A percentile compares a stretch with the other conserved stretches of the same genome.
Conservation (phyloP, 176 grass and related monocot genomes). For the Musa schizocarpa region DNA sequence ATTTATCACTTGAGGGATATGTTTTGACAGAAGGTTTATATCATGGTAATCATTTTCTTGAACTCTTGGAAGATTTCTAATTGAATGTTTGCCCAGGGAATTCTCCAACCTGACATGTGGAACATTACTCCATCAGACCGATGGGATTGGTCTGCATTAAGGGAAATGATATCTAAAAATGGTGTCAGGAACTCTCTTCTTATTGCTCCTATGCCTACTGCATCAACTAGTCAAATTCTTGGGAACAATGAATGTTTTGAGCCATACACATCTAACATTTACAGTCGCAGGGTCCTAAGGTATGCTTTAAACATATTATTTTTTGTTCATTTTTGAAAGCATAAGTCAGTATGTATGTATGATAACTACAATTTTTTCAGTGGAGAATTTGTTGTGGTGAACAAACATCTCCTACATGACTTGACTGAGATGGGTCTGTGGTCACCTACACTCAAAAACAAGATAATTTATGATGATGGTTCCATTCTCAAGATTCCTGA, state of each 20-base stretch:
- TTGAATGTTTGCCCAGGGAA: conserved; percentile 37
- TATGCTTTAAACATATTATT: conserved; percentile 21
- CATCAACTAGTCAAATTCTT: conserved; percentile 98
- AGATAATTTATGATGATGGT: conserved; percentile 89
- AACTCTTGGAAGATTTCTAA: not conserved
- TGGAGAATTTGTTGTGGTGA: conserved; percentile 96
- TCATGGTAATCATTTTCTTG: too few relatives aligned
- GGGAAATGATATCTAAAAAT: conserved; percentile 62
- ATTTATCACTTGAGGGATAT: too few relatives aligned
- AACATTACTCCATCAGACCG: conserved; percentile 54
- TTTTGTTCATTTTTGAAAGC: conserved; percentile 9
- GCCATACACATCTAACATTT: conserved; percentile 83
- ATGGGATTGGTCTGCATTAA: conserved; percentile 71
- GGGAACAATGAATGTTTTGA: conserved; percentile 95
- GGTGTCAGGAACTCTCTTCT: conserved; percentile 93
- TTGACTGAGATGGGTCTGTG: conserved; percentile 93
- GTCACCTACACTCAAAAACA: conserved; percentile 69
- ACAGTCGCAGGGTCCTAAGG: conserved; percentile 76
- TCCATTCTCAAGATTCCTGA: conserved; percentile 76
- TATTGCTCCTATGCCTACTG: conserved; percentile 98
- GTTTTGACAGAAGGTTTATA: too few relatives aligned
- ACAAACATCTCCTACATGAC: conserved; percentile 98
- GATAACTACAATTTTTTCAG: conserved; percentile 27
- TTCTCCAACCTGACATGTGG: conserved; percentile 98
- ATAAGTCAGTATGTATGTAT: too few relatives aligned